Base-by-base conservation (phyloP, 2,329 filamentous ascomycete species). In the Cladosporium phlei region DNA sequence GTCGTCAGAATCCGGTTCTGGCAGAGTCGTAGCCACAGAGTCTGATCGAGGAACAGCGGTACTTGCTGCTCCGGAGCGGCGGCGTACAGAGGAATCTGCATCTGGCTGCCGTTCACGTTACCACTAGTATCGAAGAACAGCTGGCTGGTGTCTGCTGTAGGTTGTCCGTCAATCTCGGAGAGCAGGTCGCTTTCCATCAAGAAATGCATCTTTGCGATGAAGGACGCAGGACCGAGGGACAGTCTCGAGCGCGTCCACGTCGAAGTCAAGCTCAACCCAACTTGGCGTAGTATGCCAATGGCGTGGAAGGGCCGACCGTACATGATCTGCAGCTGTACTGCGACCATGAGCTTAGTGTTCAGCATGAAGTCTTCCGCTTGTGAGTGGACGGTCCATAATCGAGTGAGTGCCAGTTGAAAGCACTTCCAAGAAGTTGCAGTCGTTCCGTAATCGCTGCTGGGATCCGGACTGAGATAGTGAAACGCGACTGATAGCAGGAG, bases 91-190 rank as follows among this genome's bases (percentile, higher is more conserved):
- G 45, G 45, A 11, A 47, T 40, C 11, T 47, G 45, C 4, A 37
- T 47, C 25, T 47, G 45, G 14, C 45, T 47, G 20, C 45, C 45
- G n/a, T 40, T 47, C 7, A 47, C 45, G 25, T 47, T 47, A 21
- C 45, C 45, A 20, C 45, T 47, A 9, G 45, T 47, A 29, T 47
- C 45, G 29, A 47, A 47, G 17, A 40, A 40, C 8, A 47, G 19
- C 21, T 47, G 45, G 8, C 16, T 21, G 6, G 30, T 28, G 19
- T 47, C 45, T 17, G 45, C 45, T 3, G 35, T 47, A 8, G 45
- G 45, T 12, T 47, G 45, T 2, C 45, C 45, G 28, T 47, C 45
- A 20, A 47, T 47, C 9, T 47, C 45, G 8, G 45, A 47, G n/a
- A 47, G 45, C 19, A 47, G 10, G 24, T 47, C 45, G 12, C 35